These are phyloP conservation scores for Pedinophyceae sp. DNA, from an alignment of 139 green algal genomes.

Conservation along the genomic window DNA sequence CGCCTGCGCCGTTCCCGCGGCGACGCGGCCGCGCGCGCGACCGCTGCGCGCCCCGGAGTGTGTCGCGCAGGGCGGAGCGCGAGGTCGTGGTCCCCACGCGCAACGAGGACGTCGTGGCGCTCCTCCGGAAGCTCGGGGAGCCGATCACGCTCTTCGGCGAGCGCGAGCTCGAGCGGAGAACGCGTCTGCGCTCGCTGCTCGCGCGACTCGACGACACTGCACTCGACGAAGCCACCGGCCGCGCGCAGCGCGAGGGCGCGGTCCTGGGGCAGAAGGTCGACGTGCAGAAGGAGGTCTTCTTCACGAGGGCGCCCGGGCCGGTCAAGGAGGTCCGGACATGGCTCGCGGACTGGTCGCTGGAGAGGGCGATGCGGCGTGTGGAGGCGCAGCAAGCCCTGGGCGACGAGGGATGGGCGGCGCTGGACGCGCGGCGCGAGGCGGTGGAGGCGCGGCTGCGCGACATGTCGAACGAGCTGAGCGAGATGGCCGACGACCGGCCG, in stretches of 20 bases:
- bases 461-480: slow-evolving; percentile 8
- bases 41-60: too few species aligned
- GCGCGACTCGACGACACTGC: slow-evolving; percentile 36
- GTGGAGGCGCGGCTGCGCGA: slow-evolving; percentile 1
- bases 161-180: slow-evolving; percentile 32
- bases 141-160: slow-evolving; percentile 95
- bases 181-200: slow-evolving; percentile 25
- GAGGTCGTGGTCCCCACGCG: slow-evolving; percentile 50
- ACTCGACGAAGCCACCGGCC: neutral
- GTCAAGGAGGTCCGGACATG: slow-evolving; percentile 34
- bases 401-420: slow-evolving; percentile 23
- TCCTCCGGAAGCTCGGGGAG: slow-evolving; percentile 64
- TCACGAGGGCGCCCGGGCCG: slow-evolving; percentile 62
- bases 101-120: slow-evolving; percentile 42
- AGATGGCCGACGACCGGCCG: slow-evolving; percentile 55
- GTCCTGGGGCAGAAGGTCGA: neutral
- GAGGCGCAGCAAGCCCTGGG: slow-evolving; percentile 25
- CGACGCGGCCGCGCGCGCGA: too few species aligned
- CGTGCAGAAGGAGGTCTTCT: slow-evolving; percentile 69
- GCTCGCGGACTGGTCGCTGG: slow-evolving; percentile 63
- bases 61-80: too few species aligned
- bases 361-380: slow-evolving; percentile 40
- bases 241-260: neutral
- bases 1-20: too few species aligned
- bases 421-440: slow-evolving; percentile 2